These are phyloP conservation scores for Xylogone sp. DNA, from an alignment of 2,329 filamentous ascomycete species.

Conservation along the genomic window DNA sequence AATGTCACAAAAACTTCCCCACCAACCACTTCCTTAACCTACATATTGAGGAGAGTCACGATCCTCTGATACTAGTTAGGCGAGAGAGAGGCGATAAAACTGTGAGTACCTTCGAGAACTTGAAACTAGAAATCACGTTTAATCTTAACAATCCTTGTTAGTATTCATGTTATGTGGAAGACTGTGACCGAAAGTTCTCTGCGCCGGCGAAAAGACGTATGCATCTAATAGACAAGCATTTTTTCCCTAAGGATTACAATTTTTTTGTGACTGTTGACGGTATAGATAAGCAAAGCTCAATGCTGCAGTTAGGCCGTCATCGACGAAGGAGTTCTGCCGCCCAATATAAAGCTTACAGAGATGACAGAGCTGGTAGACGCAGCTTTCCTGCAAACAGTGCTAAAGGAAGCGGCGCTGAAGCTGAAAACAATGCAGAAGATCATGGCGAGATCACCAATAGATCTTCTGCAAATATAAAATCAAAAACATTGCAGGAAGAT, in stretches of 20 bases:
- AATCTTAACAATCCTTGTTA: constrained; percentile 30
- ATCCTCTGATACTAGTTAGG: constrained; percentile 69
- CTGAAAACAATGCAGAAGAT: not conserved
- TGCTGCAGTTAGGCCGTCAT: constrained; percentile 60
- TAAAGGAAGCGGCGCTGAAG: not conserved
- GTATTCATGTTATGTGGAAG: constrained; percentile 88
- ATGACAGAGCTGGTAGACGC: constrained; percentile 16
- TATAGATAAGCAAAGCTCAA: constrained; percentile 78
- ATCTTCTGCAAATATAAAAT: not conserved
- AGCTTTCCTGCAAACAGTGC: constrained; percentile 7
- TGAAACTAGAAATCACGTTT: not conserved
- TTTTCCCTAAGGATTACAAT: constrained; percentile 85
- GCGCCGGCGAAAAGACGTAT: constrained; percentile 79
- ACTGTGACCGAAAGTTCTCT: constrained; percentile 79
- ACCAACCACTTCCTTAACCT: constrained; percentile 74
- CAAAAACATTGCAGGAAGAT: not conserved
- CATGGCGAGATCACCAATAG: no score
- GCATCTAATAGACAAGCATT: constrained; percentile 92
- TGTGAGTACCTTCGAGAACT: constrained; percentile 44
- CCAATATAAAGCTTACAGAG: constrained; percentile 18
- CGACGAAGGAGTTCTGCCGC: constrained; percentile 44
- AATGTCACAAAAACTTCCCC: constrained; percentile 86
- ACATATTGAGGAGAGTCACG: constrained; percentile 90
- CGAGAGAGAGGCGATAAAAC: constrained; percentile 83
- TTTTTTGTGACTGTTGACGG: constrained; percentile 84